Evolutionary conservation across 129 eudicot genomes (phyloP).

Genomic region (Oenanthe sinensis): DNA sequence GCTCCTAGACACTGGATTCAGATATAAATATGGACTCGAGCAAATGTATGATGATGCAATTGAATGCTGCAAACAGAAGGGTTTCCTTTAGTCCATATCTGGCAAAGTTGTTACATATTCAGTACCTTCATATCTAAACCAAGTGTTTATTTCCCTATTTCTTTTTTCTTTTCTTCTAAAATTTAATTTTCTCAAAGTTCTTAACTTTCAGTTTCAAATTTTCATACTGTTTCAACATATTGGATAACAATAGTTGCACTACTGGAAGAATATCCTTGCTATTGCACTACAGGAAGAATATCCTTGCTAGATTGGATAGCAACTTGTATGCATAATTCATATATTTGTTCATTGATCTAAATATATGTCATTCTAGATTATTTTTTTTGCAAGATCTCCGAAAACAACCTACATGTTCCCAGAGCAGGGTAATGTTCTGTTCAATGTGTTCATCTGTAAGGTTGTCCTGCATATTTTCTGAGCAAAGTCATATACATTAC

Average conservation of each 20-base stretch:
- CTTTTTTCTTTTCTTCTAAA: not conserved
- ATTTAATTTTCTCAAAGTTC: not conserved
- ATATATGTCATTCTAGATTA: too few relatives aligned
- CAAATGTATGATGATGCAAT: conserved; percentile 32
- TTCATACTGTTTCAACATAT: not conserved
- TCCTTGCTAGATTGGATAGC: not conserved
- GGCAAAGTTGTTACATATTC: not conserved
- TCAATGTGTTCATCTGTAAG: not conserved
- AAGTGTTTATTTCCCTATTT: not conserved
- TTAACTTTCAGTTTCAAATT: not conserved
- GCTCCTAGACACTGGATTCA: conserved; percentile 28
- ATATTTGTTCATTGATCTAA: not conserved
- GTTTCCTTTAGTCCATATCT: not conserved
- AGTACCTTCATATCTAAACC: not conserved
- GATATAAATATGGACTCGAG: conserved; percentile 24
- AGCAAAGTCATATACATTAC: not conserved
- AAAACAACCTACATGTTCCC: not conserved
- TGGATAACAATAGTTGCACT: not conserved
- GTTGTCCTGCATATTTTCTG: not conserved
- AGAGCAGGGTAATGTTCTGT: not conserved
- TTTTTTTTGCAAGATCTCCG: not conserved
- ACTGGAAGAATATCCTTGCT: not conserved
- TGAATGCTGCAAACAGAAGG: conserved; percentile 22
- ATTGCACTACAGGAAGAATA: not conserved
- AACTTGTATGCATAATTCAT: not conserved